Evolutionary conservation across 2,329 filamentous ascomycete species (phyloP).

Genomic region (Delphinella strobiligena): DNA sequence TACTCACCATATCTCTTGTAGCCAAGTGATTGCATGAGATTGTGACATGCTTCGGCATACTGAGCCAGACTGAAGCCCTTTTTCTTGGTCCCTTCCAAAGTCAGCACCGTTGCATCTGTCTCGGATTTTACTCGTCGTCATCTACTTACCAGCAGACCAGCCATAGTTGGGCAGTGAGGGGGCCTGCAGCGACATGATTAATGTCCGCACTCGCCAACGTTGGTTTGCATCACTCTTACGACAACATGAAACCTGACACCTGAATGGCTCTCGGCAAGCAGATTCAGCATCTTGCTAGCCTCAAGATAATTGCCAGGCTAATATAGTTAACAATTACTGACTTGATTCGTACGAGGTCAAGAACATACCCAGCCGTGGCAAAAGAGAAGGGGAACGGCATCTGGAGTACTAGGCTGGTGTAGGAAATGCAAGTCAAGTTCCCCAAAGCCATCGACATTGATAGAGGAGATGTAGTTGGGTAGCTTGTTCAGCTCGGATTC

Average conservation of each 20-base stretch:
- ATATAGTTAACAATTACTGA: not conserved
- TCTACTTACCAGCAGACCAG: conserved; percentile 27
- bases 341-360: not conserved
- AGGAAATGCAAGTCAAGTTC: conserved; percentile 52
- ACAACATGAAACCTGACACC: conserved; percentile 30
- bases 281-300: conserved; percentile 46
- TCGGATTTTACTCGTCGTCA: not conserved
- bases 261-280: conserved; percentile 26
- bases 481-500: conserved; percentile 49
- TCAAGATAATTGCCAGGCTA: conserved; percentile 58
- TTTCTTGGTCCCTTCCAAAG: conserved; percentile 28
- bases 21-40: conserved; percentile 56
- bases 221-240: no score
- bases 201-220: no score
- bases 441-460: conserved; percentile 47
- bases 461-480: conserved; percentile 44
- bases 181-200: conserved; percentile 41
- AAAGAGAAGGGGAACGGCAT: conserved; percentile 54
- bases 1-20: conserved; percentile 46
- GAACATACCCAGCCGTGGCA: conserved; percentile 44
- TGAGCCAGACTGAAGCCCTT: conserved; percentile 47
- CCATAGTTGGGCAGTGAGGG: conserved; percentile 44
- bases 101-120: not conserved
- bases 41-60: conserved; percentile 53
- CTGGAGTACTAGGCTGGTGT: conserved; percentile 41